phyloP scores from a whole-genome alignment of 495 filamentous ascomycete genomes.

The Annulohypoxylon stygium region DNA sequence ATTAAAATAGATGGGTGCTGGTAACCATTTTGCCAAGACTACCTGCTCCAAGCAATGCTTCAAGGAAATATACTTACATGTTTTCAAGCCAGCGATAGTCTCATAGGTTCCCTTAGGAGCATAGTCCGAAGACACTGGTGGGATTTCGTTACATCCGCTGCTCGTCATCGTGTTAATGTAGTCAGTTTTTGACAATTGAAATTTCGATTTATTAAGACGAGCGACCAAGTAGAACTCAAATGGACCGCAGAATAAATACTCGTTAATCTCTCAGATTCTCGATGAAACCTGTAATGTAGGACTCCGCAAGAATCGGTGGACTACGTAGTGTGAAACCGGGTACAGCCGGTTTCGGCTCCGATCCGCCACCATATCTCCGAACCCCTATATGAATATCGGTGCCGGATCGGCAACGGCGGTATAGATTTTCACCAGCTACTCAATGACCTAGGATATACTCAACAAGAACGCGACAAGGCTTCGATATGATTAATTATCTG shows the following conservation, averaged over 20 bases:
- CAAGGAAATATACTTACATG: slow-evolving; percentile 43
- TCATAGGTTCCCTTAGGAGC: slow-evolving; percentile 46
- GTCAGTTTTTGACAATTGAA: neutral
- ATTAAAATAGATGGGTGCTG: neutral
- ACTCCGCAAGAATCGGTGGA: neutral
- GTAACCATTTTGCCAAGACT: neutral
- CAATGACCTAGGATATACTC: neutral
- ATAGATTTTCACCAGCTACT: neutral
- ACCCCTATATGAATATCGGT: slow-evolving; percentile 1
- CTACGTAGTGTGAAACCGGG: neutral
- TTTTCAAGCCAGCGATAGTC: slow-evolving; percentile 48
- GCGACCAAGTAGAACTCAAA: neutral
- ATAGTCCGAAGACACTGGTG: slow-evolving; percentile 47
- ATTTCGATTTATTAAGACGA: neutral
- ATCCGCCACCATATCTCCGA: neutral
- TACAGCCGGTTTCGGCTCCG: slow-evolving; percentile 16
- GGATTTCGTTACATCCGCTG: slow-evolving; percentile 36
- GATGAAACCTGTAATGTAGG: neutral
- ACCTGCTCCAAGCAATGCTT: neutral
- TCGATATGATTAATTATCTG: neutral
- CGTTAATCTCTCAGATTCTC: neutral
- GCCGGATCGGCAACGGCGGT: slow-evolving; percentile 14
- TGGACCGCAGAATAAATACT: neutral
- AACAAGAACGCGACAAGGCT: neutral
- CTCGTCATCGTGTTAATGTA: slow-evolving; percentile 32